Evolutionary conservation across 345 rosid species (phyloP), one percentile per base, ranked within the genome.

Genomic region (Hevea brasiliensis): DNA sequence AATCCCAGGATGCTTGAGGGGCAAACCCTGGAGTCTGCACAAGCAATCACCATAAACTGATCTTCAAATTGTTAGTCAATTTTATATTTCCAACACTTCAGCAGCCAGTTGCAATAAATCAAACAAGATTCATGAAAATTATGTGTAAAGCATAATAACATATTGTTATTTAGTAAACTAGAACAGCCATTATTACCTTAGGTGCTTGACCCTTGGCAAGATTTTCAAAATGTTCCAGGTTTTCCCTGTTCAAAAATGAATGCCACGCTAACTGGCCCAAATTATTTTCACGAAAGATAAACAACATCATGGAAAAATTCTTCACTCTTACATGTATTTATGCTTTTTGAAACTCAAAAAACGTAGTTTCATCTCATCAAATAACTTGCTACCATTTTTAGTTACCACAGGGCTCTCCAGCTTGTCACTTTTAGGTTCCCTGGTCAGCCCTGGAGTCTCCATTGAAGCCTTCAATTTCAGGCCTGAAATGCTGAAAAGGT

Each of bases 21-120:
- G 77, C 99, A 95, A 68, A 95, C 98, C 81, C 98, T 89, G 60
- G 99, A 95, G 81, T 95, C 99, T 56, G 90, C 98, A 85, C 99
- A 95, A 74, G 99, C 94, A 78, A 92, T 87, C 85, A 91, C 97
- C 92, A 89, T 84, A 83, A 95, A 91, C 99, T 92, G 92, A 81
- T 73, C 80, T 80, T 42, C 67, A 79, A 59, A 62, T n/a, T 53
- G 80, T 80, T 73, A 82, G 89, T 51, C 54, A 70, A 56, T 21
- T 48, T 35, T 0, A n/a, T 13, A 15, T 58, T 71, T 24, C 41
- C 20, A 12, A 8, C 9, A 42, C 12, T 29, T 58, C 21, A 67
- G 35, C 29, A 44, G 13, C 72, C 61, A 65, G 32, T 40, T 72
- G 48, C 81, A 47, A 20, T 59, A 60, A 70, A 68, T 3, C 7